These are phyloP conservation scores for Coix lacrymajobi DNA, from an alignment of 176 grass and related monocot species.

Conservation along the genomic window DNA sequence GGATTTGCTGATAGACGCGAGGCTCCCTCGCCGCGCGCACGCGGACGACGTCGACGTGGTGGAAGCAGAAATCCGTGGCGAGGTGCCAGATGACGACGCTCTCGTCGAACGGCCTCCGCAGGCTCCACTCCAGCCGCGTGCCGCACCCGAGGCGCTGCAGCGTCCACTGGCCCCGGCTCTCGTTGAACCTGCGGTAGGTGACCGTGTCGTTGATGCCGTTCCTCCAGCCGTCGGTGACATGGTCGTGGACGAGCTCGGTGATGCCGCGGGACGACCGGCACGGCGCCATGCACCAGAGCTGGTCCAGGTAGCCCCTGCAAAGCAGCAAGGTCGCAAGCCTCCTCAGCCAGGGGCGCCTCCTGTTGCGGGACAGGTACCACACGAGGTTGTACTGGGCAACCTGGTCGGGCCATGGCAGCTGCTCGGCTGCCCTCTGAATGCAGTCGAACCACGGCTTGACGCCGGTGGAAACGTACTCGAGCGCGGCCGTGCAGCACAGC, in stretches of 20 bases:
- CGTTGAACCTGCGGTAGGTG: neutral
- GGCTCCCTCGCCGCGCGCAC: no score
- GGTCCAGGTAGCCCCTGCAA: neutral
- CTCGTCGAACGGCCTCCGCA: neutral
- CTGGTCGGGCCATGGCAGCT: neutral
- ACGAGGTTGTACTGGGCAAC: neutral
- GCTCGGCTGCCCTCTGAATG: no score
- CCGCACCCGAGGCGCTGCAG: neutral
- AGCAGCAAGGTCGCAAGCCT: neutral
- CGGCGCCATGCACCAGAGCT: neutral
- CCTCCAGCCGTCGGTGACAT: neutral
- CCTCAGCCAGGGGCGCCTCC: neutral
- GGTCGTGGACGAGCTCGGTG: neutral
- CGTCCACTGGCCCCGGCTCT: neutral
- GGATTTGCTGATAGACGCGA: no score
- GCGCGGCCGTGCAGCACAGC: no score
- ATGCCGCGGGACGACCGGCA: neutral
- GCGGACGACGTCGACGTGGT: no score
- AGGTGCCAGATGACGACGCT: neutral
- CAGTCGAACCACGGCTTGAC: no score
- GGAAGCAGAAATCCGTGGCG: neutral
- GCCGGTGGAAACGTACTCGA: no score
- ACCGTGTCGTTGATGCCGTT: rapidly evolving
- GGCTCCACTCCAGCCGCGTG: neutral
- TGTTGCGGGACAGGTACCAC: neutral